Evolutionary conservation across 1,139 yeast species (phyloP).

Genomic region (Debaryomyces udenii): DNA sequence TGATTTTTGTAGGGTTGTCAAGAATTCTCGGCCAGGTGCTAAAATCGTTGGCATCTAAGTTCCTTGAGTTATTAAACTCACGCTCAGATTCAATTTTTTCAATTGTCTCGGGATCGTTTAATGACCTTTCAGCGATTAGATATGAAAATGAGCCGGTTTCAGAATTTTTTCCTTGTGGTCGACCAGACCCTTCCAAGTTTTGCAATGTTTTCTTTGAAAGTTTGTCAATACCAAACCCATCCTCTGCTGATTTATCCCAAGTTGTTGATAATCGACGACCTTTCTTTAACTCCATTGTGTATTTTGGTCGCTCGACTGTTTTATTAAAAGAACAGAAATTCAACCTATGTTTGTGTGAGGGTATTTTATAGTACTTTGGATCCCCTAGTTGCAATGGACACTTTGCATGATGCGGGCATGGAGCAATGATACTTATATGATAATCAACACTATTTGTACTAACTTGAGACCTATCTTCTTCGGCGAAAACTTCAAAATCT

Average conservation of each 20-base stretch:
- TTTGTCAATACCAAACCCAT: conserved; percentile 51
- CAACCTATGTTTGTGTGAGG: conserved; percentile 62
- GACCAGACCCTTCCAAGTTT: conserved; percentile 62
- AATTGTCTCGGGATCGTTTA: conserved; percentile 36
- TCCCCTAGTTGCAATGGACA: conserved; percentile 86
- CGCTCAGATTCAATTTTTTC: conserved; percentile 39
- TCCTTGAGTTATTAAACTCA: conserved; percentile 27
- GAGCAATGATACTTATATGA: conserved; percentile 73
- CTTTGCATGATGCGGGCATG: conserved; percentile 85
- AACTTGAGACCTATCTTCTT: conserved; percentile 19
- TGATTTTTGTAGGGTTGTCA: conserved; percentile 71
- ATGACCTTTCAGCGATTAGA: conserved; percentile 67
- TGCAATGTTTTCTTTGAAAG: conserved; percentile 30
- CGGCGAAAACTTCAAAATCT: conserved; percentile 41
- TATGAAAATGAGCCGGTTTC: conserved; percentile 81
- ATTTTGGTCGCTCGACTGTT: conserved; percentile 75
- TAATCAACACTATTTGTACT: conserved; percentile 41
- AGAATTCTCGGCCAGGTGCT: conserved; percentile 75
- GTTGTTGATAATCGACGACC: conserved; percentile 73
- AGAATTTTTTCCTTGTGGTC: conserved; percentile 70
- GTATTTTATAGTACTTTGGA: conserved; percentile 64
- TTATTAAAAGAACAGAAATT: conserved; percentile 80
- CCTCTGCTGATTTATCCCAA: conserved; percentile 65
- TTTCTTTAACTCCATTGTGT: conserved; percentile 75
- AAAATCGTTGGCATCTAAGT: conserved; percentile 29